Base-by-base conservation (phyloP, 1,284 basidiomycete genomes). In the Marasmius tenuissimus region DNA sequence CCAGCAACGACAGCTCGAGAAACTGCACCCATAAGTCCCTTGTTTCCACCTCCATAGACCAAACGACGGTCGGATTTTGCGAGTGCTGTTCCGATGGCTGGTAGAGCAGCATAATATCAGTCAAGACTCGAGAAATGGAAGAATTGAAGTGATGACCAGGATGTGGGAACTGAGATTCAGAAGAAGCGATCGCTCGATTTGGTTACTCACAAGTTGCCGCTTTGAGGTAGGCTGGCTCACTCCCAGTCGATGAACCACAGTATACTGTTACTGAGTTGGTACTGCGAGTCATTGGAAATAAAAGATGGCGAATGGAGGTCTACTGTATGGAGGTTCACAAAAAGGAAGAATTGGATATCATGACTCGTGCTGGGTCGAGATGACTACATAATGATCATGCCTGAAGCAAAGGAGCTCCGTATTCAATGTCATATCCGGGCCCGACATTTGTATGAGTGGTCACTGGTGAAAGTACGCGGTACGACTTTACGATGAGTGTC, bases 1-100 rank as follows among this genome's bases (percentile, higher is more conserved):
- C 78, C 77, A 65, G 88, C 78, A 16, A 92, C 76, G 0, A 84
- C 88, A 0, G 92, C 79, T 38, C 84, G 79, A 0, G 94, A 93
- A 8, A 95, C 88, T 49, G 87, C 78, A 56, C 95, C 95, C 95
- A 97, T 97, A 65, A 96, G 82, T 0, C 95, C 95, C 35, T 82
- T 81, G 11, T 83, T 82, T 0, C 94, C 95, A n/a, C 95, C 96
- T 5, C 95, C 95, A 72, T 97, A 97, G 1, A 97, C 84, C 33
- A 97, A 80, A 4, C 87, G 84, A 12, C 88, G 81, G 5, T 81
- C 77, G n/a, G 83, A 75, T 34, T 75, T 75, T 1, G 88, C 93
- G 27, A 97, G 78, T 0, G 93, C 90, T 57, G 77, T 74, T 47
- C 93, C 96, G 10, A 97, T 72, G 34, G 92, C 90, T 88, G 40